Evolutionary conservation across 306 rosid genomes (phyloP), one percentile per base, ranked within the genome.

Genomic region (Cicer yamashitae): DNA sequence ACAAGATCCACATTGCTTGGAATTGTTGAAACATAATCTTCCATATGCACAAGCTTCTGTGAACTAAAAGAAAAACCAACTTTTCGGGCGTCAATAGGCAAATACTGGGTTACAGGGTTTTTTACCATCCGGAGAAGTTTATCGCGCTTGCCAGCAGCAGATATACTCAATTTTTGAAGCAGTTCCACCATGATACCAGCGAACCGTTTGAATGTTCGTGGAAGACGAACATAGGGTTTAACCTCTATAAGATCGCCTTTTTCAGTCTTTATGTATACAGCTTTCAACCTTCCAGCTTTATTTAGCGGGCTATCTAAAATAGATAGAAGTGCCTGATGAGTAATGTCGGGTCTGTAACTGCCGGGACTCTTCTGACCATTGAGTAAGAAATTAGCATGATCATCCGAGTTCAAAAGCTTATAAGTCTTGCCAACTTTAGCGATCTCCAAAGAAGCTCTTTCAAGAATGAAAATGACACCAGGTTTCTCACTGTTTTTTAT

Each of bases 121-220:
- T 90, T 91, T 3, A 94, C 82, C 13, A 84, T 84, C 11, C 94
- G 87, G 25, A 94, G 81, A 46, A 94, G 98, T 74, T 91, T 81
- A 41, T 70, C 74, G 8, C 94, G 90, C 88, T 88, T 87, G 53
- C 97, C 94, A 45, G 66, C 87, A 14, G 97, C 94, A 74, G 87
- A 71, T 82, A 94, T 91, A 79, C 94, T 91, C 74, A 87, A 79
- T 64, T 94, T 89, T 69, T 94, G 98, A 70, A 89, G 93, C 81
- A 91, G 84, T 72, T 91, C 89, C 86, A 90, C 96, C 96, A 91
- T 94, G 77, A 94, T 75, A 63, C 96, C 97, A 14, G 85, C 30
- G 41, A 94, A 94, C 37, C 98, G 92, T 82, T 88, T 91, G 83
- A 91, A 92, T 18, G 98, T 94, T 78, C 98, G 87, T 4, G 98